Percentiles rank a stretch among this genome's conserved stretches.
phyloP scores from a whole-genome alignment of 345 rosid genomes.

The Eucalyptus erythrocorys region DNA sequence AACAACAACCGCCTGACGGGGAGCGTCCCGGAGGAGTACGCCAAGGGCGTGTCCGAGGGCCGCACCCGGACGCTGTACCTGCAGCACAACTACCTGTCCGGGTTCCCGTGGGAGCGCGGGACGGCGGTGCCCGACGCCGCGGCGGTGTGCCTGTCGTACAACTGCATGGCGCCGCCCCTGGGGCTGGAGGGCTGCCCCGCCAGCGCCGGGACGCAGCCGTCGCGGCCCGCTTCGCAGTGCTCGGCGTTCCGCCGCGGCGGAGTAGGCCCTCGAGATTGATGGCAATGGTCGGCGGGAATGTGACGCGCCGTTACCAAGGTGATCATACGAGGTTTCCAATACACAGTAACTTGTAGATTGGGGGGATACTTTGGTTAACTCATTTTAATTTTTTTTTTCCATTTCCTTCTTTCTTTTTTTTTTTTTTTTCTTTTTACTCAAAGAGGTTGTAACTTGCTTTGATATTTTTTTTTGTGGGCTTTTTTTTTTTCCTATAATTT shows the following conservation, averaged over 20 bases:
- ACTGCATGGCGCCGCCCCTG: constrained; percentile 58
- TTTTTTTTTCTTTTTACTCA: background rate
- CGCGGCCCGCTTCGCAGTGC: constrained; percentile 60
- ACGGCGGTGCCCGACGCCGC: constrained; percentile 37
- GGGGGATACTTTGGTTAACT: background rate
- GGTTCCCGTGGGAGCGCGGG: constrained; percentile 36
- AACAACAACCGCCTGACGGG: constrained; percentile 64
- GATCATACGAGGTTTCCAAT: background rate
- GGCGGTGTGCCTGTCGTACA: constrained; percentile 67
- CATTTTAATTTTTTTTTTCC: background rate
- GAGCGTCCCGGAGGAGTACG: constrained; percentile 49
- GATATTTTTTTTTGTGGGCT: background rate
- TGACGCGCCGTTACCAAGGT: background rate
- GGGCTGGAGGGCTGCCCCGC: constrained; percentile 49
- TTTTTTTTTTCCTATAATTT: background rate
- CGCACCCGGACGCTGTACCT: constrained; percentile 47
- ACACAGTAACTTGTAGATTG: background rate
- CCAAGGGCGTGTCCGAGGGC: constrained; percentile 28
- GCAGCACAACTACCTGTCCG: constrained; percentile 63
- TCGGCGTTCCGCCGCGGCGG: constrained; percentile 30
- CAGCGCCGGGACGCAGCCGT: constrained; percentile 32
- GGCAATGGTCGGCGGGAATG: background rate
- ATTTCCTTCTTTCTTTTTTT: background rate
- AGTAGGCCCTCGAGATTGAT: background rate
- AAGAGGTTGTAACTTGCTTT: background rate